These are phyloP conservation scores for Phaffia tasmanica DNA, from an alignment of 768 basidiomycete genomes.

Conservation along the genomic window DNA sequence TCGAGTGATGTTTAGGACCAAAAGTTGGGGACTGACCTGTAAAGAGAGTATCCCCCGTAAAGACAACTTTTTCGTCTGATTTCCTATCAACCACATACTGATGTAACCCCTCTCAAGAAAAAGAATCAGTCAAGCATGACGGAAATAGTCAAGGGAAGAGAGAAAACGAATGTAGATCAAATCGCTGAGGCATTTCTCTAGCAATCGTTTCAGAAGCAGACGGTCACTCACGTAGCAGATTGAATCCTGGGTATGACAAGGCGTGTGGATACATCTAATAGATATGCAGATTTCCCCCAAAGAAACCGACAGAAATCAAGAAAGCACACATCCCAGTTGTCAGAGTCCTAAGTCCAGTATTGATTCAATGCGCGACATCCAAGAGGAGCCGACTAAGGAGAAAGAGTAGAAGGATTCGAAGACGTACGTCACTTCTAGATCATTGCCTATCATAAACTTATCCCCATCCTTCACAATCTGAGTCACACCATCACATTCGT, in stretches of 20 bases:
- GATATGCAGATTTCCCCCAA: not conserved
- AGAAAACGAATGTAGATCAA: not conserved
- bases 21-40: slow-evolving; percentile 9
- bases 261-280: slow-evolving; percentile 23
- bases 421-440: slow-evolving; percentile 14
- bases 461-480: slow-evolving; percentile 15
- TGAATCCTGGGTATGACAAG: slow-evolving; percentile 22
- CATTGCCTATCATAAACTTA: slow-evolving; percentile 14
- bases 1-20: too few species aligned
- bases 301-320: not conserved
- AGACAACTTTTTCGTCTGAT: slow-evolving; percentile 16
- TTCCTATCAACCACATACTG: slow-evolving; percentile 14
- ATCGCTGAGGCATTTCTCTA: not conserved
- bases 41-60: slow-evolving; percentile 26
- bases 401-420: not conserved
- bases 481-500: slow-evolving; percentile 11
- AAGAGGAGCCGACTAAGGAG: not conserved
- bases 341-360: not conserved
- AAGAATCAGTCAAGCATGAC: not conserved
- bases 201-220: not conserved
- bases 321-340: not conserved
- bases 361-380: not conserved
- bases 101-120: slow-evolving; percentile 13
- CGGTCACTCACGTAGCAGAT: not conserved
- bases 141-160: not conserved